These are phyloP conservation scores for Chromera velia DNA, from an alignment of 73 alveolate species.

Conservation along the genomic window DNA sequence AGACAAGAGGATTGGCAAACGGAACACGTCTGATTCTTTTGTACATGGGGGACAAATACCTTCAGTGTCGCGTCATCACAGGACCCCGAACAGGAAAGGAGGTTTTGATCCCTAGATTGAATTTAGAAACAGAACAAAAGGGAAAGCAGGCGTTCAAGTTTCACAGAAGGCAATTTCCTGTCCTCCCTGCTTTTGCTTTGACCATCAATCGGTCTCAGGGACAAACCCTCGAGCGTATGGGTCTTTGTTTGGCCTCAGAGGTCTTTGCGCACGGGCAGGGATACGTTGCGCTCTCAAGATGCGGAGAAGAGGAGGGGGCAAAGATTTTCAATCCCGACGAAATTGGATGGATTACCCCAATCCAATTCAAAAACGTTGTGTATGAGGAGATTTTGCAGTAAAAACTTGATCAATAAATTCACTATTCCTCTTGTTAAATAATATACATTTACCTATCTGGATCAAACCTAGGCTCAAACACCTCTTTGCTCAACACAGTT, in stretches of 20 bases:
- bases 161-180: slow-evolving; percentile 7
- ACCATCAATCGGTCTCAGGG: slow-evolving; percentile 12
- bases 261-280: slow-evolving; percentile 12
- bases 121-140: not conserved
- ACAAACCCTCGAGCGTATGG: not conserved
- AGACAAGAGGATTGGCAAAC: slow-evolving; percentile 1
- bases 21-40: not conserved
- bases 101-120: slow-evolving; percentile 5
- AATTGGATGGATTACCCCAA: no score
- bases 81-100: not conserved
- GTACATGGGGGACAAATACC: not conserved
- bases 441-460: no score
- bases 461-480: no score
- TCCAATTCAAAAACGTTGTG: no score
- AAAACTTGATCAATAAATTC: no score
- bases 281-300: slow-evolving; percentile 1
- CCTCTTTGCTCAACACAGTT: no score
- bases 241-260: not conserved
- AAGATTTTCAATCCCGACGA: no score
- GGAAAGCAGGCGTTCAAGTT: not conserved
- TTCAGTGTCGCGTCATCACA: not conserved
- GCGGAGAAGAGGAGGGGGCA: no score
- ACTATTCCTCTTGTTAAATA: no score
- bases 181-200: slow-evolving; percentile 3
- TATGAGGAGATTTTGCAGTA: no score